phyloP scores from a whole-genome alignment of 1,139 yeast species.

The Pichia sorboxylosa region DNA sequence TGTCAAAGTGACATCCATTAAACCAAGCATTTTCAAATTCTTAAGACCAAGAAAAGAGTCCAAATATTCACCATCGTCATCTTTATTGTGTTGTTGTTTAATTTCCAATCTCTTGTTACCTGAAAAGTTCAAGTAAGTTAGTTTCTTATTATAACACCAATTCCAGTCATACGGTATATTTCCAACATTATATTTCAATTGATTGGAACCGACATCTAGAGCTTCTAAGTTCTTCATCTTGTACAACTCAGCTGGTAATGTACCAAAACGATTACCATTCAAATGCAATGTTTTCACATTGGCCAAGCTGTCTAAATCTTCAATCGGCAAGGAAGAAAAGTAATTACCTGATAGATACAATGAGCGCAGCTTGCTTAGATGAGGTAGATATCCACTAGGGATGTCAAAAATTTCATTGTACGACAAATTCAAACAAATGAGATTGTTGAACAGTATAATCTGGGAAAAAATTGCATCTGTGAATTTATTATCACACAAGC shows the following conservation, averaged over 20 bases:
- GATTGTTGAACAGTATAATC: constrained; percentile 45
- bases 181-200: constrained; percentile 79
- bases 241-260: constrained; percentile 83
- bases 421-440: constrained; percentile 61
- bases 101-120: constrained; percentile 90
- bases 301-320: constrained; percentile 57
- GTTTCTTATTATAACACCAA: constrained; percentile 77
- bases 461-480: constrained; percentile 68
- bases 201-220: constrained; percentile 87
- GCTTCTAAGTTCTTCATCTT: constrained; percentile 52
- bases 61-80: constrained; percentile 26
- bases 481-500: constrained; percentile 75
- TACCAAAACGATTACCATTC: constrained; percentile 76
- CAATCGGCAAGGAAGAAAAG: constrained; percentile 70
- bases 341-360: constrained; percentile 81
- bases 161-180: constrained; percentile 98
- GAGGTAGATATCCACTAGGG: constrained; percentile 57
- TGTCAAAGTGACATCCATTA: constrained; percentile 91
- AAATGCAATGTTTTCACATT: constrained; percentile 52
- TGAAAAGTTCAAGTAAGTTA: constrained; percentile 75
- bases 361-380: constrained; percentile 47
- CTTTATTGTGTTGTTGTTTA: constrained; percentile 43
- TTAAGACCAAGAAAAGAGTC: constrained; percentile 72
- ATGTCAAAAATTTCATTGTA: constrained; percentile 79
- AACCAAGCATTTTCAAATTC: constrained; percentile 63